Evolutionary conservation across 257 asterid species (phyloP).

Genomic region (Nyctanthes arbortristis): DNA sequence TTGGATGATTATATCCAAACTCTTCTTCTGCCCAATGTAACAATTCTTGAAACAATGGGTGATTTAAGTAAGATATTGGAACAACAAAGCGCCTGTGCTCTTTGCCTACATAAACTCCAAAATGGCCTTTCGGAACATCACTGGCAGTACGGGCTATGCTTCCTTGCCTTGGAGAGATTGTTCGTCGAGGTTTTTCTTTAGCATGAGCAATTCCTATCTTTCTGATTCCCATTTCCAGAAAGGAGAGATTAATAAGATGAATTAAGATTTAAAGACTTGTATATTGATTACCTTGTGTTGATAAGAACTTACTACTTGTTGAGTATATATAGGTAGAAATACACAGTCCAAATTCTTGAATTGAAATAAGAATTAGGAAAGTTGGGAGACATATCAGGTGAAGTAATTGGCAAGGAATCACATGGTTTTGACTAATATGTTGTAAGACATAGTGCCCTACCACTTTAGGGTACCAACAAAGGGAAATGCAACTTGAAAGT

Average conservation of each 20-base stretch:
- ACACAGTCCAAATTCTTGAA: slow-evolving; percentile 3
- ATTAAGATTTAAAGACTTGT: slow-evolving; percentile 6
- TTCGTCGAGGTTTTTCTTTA: slow-evolving; percentile 46
- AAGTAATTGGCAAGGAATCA: slow-evolving; percentile 45
- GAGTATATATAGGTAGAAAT: slow-evolving; percentile 17
- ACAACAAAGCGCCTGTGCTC: slow-evolving; percentile 36
- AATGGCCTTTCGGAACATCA: slow-evolving; percentile 52
- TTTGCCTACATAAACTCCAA: slow-evolving; percentile 49
- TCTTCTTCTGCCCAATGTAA: slow-evolving; percentile 63
- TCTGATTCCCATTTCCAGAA: slow-evolving; percentile 43
- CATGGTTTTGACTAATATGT: slow-evolving; percentile 73
- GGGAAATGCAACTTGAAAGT: slow-evolving; percentile 13
- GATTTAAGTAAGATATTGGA: slow-evolving; percentile 48
- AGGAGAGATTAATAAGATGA: neutral
- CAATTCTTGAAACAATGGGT: slow-evolving; percentile 62
- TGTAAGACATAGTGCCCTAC: slow-evolving; percentile 65
- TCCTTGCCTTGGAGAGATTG: slow-evolving; percentile 43
- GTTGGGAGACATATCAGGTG: slow-evolving; percentile 54
- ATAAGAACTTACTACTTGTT: no score
- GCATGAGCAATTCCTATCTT: slow-evolving; percentile 54
- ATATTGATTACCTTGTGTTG: neutral
- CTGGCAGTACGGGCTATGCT: slow-evolving; percentile 15
- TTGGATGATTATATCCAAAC: slow-evolving; percentile 62
- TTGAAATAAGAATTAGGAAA: slow-evolving; percentile 26
- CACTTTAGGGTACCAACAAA: slow-evolving; percentile 35